phyloP scores from a whole-genome alignment of 306 rosid genomes.

The Urtica urens region DNA sequence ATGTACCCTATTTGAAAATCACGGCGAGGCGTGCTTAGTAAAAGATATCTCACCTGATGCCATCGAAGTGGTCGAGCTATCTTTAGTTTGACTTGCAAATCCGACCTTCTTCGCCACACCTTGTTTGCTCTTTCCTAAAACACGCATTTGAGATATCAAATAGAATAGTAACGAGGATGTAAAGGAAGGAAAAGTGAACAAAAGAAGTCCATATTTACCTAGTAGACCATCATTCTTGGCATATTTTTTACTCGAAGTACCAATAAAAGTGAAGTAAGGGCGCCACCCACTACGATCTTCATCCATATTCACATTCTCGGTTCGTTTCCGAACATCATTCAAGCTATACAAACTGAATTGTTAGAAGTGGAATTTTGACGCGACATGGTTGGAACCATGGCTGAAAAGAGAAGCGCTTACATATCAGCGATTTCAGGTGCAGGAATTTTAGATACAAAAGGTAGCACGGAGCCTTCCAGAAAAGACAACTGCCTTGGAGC shows the following conservation, averaged over 20 bases:
- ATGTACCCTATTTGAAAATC: no score
- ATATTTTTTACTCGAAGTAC: slow-evolving; percentile 53
- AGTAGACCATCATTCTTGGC: slow-evolving; percentile 71
- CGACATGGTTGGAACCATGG: neutral
- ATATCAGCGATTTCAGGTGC: slow-evolving; percentile 56
- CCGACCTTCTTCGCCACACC: slow-evolving; percentile 30
- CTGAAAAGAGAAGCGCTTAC: slow-evolving; percentile 39
- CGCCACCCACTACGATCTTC: slow-evolving; percentile 99
- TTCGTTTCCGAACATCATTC: slow-evolving; percentile 59
- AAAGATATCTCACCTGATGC: slow-evolving; percentile 29
- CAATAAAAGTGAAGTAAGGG: slow-evolving; percentile 58
- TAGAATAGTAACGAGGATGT: neutral
- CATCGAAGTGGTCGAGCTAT: slow-evolving; percentile 37
- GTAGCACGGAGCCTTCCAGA: slow-evolving; percentile 63
- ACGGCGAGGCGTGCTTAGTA: neutral
- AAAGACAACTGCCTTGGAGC: slow-evolving; percentile 71
- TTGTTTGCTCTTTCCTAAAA: slow-evolving; percentile 43
- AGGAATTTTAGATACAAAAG: slow-evolving; percentile 69
- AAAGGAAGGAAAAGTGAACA: neutral
- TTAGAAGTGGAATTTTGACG: slow-evolving; percentile 3
- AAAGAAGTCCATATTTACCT: slow-evolving; percentile 31
- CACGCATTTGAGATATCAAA: neutral
- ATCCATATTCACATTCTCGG: slow-evolving; percentile 61
- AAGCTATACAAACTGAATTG: slow-evolving; percentile 32
- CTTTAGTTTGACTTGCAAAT: slow-evolving; percentile 27